These are phyloP conservation scores for Neonectria magnoliae DNA, from an alignment of 2,329 filamentous ascomycete species.

Conservation along the genomic window DNA sequence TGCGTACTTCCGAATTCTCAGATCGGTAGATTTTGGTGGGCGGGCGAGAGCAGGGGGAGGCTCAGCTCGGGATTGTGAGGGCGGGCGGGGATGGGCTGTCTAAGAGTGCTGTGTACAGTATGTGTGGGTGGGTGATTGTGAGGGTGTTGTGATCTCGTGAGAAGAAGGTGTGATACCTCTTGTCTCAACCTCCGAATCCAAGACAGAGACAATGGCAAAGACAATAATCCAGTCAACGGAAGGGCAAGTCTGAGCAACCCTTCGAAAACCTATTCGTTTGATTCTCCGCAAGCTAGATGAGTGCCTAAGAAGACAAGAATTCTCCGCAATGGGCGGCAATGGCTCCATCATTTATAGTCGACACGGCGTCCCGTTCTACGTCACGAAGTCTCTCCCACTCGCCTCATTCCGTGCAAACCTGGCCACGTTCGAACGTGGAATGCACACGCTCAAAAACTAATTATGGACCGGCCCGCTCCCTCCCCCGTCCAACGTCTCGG, in stretches of 20 bases:
- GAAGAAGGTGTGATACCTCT: neutral
- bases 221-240: too few relatives aligned
- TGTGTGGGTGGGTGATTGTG: conserved; percentile 7
- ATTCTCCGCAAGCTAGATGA: conserved; percentile 4
- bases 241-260: neutral
- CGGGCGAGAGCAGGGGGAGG: conserved; percentile 1
- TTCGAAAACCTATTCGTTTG: neutral
- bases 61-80: neutral
- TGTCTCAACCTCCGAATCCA: neutral
- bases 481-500: conserved; percentile 1
- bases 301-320: neutral
- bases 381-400: neutral
- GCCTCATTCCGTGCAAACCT: neutral
- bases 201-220: neutral
- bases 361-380: neutral
- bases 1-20: conserved; percentile 10
- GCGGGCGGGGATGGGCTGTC: conserved; percentile 9
- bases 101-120: conserved; percentile 5
- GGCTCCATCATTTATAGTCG: conserved; percentile 22
- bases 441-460: conserved; percentile 1
- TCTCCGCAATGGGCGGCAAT: conserved; percentile 4
- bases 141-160: conserved; percentile 10
- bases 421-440: conserved; percentile 13
- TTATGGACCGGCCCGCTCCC: conserved; percentile 23
- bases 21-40: conserved; percentile 2